These are phyloP conservation scores for Aspergillus haitiensis DNA, from an alignment of 495 filamentous ascomycete species.

Conservation along the genomic window DNA sequence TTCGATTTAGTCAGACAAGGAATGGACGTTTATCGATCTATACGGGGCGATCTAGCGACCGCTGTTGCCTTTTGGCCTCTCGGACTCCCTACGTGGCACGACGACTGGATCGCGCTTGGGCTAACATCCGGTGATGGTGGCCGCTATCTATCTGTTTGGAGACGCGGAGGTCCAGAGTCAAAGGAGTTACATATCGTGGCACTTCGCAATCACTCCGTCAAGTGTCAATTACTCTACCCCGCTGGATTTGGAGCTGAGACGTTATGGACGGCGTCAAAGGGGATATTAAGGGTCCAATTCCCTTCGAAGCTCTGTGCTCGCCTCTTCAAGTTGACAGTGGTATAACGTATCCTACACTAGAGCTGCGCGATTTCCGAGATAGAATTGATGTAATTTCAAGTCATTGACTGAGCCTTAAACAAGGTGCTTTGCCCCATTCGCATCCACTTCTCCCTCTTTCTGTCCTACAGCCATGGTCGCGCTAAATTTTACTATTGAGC, in stretches of 20 bases:
- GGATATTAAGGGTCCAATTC: constrained; percentile 4
- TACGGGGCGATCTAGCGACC: constrained; percentile 12
- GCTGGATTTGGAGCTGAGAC: neutral
- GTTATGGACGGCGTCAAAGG: constrained; percentile 4
- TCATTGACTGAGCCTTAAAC: too few relatives aligned
- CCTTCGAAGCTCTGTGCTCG: constrained; percentile 10
- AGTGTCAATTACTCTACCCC: constrained; percentile 14
- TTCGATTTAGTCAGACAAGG: constrained; percentile 21
- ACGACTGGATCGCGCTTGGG: constrained; percentile 24
- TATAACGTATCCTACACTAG: neutral
- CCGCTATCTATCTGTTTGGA: constrained; percentile 25
- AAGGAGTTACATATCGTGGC: constrained; percentile 8
- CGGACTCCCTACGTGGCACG: constrained; percentile 23
- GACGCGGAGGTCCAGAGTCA: constrained; percentile 14
- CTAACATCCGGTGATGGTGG: constrained; percentile 2
- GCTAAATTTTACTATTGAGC: too few relatives aligned
- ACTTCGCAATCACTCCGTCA: neutral
- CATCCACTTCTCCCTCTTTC: too few relatives aligned
- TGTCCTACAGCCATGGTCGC: too few relatives aligned
- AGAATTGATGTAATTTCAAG: neutral
- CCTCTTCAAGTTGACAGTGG: constrained; percentile 6
- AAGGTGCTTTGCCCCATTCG: too few relatives aligned
- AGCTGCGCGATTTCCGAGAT: neutral
- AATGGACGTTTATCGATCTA: constrained; percentile 23
- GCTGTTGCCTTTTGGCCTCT: constrained; percentile 24